Conservation (phyloP, 768 basidiomycete species). For the Ramaria rubella region DNA sequence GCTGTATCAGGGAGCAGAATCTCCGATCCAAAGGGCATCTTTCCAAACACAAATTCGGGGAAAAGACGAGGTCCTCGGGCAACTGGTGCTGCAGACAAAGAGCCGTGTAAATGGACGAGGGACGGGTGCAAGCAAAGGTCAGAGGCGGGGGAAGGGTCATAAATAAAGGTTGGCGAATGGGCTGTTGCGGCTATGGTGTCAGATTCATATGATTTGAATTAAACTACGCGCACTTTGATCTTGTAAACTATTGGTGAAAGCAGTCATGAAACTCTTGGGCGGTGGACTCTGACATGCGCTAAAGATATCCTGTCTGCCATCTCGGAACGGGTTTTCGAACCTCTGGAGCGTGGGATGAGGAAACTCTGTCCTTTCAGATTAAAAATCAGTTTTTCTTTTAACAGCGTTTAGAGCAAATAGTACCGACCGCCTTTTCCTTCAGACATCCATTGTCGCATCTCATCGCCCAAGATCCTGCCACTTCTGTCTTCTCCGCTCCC, state of each 20-base stretch:
- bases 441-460: neutral
- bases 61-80: slow-evolving; percentile 84
- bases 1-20: neutral
- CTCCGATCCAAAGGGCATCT: slow-evolving; percentile 8
- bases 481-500: neutral
- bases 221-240: neutral
- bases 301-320: neutral
- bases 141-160: neutral
- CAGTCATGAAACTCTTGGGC: neutral
- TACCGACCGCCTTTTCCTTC: neutral
- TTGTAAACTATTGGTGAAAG: neutral
- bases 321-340: neutral
- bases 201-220: neutral
- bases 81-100: slow-evolving; percentile 82
- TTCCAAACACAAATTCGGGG: slow-evolving; percentile 39
- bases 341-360: neutral
- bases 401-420: too few species aligned
- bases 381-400: too few species aligned
- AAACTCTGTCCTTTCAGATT: neutral
- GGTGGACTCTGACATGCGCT: neutral
- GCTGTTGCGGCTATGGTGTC: neutral
- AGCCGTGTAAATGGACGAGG: neutral
- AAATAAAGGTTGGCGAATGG: neutral
- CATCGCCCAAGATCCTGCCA: neutral
- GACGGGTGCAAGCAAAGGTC: neutral